These are phyloP conservation scores for Lecanicillium sp. DNA, from an alignment of 2,329 filamentous ascomycete genomes.

Conservation along the genomic window DNA sequence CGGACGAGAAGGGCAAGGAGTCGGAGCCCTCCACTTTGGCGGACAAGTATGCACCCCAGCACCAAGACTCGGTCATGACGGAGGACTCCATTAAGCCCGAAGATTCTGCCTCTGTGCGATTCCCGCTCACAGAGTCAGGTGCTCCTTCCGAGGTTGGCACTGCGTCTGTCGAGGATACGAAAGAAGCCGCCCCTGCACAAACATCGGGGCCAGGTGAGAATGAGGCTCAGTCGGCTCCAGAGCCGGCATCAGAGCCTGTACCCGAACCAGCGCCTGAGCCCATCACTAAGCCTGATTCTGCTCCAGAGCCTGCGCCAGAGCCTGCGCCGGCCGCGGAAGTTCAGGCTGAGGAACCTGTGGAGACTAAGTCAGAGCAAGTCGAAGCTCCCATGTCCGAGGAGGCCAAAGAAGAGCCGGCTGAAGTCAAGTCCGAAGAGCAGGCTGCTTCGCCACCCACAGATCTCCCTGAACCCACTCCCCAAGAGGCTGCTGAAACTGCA, in stretches of 20 bases:
- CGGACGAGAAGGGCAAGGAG: conserved; percentile 23
- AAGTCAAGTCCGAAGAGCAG: not conserved
- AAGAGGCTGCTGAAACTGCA: not conserved
- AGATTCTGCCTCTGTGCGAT: conserved; percentile 30
- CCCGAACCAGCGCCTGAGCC: not conserved
- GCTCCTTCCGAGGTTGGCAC: conserved; percentile 24
- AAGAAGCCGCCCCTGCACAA: conserved; percentile 13
- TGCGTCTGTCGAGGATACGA: conserved; percentile 19
- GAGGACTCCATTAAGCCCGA: conserved; percentile 34
- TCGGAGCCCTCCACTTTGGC: conserved; percentile 17
- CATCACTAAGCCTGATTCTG: not conserved
- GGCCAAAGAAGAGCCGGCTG: not conserved
- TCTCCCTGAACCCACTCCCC: not conserved
- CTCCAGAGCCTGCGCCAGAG: not conserved
- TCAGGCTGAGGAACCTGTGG: no score
- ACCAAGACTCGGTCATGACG: conserved; percentile 29
- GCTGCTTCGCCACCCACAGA: not conserved
- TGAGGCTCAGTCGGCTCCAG: conserved; percentile 16
- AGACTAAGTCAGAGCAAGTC: not conserved
- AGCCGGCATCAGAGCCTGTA: not conserved
- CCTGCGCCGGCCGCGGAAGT: no score
- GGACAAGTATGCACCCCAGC: conserved; percentile 21
- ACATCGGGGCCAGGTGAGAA: conserved; percentile 3
- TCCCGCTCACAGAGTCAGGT: conserved; percentile 24
- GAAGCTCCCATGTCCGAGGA: not conserved